Conservation (phyloP, 2,329 filamentous ascomycete genomes). For the Alternaria sp. region DNA sequence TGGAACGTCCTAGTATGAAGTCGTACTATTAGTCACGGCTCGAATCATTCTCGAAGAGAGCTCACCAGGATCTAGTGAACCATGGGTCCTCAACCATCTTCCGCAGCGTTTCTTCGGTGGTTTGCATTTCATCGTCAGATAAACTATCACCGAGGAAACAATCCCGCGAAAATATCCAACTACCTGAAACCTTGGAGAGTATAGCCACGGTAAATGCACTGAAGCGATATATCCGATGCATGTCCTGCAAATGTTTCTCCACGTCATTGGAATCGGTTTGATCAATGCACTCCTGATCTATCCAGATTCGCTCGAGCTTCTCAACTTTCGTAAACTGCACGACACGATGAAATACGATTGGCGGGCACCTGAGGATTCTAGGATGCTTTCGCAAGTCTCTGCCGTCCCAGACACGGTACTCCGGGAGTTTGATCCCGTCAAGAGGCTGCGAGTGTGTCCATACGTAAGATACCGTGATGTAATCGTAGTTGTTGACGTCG, state of each 20-base stretch:
- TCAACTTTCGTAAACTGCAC: not conserved
- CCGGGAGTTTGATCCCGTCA: accelerated
- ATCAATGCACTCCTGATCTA: not conserved
- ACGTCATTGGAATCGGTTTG: not conserved
- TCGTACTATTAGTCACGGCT: accelerated
- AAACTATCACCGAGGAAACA: too few species aligned
- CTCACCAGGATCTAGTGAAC: not conserved
- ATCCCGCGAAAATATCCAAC: too few species aligned
- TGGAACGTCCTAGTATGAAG: not conserved
- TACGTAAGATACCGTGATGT: not conserved
- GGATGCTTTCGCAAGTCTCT: accelerated
- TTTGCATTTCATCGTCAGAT: too few species aligned
- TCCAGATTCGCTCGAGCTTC: not conserved
- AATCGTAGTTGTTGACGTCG: not conserved
- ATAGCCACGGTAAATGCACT: not conserved
- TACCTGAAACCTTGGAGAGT: not conserved
- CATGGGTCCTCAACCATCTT: not conserved
- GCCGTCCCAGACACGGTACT: not conserved
- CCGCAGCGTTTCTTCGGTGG: not conserved
- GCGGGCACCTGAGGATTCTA: not conserved
- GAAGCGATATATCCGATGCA: not conserved
- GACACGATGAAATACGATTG: not conserved
- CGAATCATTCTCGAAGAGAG: not conserved
- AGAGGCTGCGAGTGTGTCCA: not conserved
- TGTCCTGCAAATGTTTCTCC: not conserved